Evolutionary conservation across 1,284 basidiomycete genomes (phyloP), one percentile per base, ranked within the genome.

Genomic region (Cutaneotrichosporon spelunceum): DNA sequence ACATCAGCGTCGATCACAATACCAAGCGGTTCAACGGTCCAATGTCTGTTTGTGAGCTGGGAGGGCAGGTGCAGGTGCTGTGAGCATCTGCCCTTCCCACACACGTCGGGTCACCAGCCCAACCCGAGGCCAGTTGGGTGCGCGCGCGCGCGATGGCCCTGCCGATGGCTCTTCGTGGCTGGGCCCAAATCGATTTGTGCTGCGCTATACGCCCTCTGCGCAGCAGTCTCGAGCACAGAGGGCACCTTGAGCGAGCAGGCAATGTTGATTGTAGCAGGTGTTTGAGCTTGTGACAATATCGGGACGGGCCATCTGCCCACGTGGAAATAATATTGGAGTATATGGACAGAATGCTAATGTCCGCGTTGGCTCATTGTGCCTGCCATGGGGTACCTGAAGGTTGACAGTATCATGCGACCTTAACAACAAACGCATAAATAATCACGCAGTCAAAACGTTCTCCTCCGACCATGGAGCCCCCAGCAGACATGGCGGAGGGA

Each of bases 231-330:
- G 54, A 58, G 59, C 57, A 50, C 64, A 59, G 61, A 45, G 61
- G 61, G 64, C 64, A 66, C 64, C 64, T 66, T 66, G 34, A 45
- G 61, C 61, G 64, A 66, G 64, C 61, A 47, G 47, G 55, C 55
- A 34, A 24, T 56, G 54, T 23, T 33, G 50, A n/a, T 7, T 19
- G 16, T 14, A 39, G 1, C 36, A 14, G 16, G 36, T 19, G 36
- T 7, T 33, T 11, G 7, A 33, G 30, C 7, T 33, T 11, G 30
- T 11, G 30, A 33, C 30, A 11, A 33, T 33, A 44, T 5, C 9
- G 23, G 21, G 45, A 8, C 24, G 4, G 19, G n/a, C n/a, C n/a
- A n/a, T n/a, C n/a, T n/a, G n/a, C n/a, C n/a, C n/a, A 52, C 4
- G 27, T 27, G 49, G 49, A 52, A 16, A 5, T 4, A 52, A 52